Conservation (phyloP, 768 basidiomycete species). For the Sutorius australiensis region DNA sequence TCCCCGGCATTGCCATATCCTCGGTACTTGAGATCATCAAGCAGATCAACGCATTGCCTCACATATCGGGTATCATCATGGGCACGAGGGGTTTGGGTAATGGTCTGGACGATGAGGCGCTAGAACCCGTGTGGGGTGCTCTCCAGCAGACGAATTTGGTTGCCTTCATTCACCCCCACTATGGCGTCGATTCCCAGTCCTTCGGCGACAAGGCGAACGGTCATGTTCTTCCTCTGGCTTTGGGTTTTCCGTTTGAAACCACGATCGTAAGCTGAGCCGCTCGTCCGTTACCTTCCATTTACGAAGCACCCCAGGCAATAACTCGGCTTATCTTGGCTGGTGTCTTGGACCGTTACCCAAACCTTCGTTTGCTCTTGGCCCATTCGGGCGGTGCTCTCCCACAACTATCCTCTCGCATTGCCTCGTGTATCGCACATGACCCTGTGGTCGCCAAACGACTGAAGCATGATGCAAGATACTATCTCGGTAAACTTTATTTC, state of each 20-base stretch:
- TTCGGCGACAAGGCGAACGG: slow-evolving; percentile 81
- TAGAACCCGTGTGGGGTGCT: slow-evolving; percentile 82
- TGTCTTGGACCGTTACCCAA: slow-evolving; percentile 73
- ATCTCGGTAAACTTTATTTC: slow-evolving; percentile 74
- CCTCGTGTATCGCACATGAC: slow-evolving; percentile 84
- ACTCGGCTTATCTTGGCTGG: slow-evolving; percentile 81
- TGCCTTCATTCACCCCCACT: slow-evolving; percentile 84
- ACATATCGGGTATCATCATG: slow-evolving; percentile 77
- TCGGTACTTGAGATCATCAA: slow-evolving; percentile 61
- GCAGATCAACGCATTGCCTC: slow-evolving; percentile 61
- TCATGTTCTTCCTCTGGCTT: slow-evolving; percentile 80
- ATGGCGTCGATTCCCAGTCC: slow-evolving; percentile 68
- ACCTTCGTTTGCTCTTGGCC: slow-evolving; percentile 73
- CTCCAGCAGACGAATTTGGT: slow-evolving; percentile 66
- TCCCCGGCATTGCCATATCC: slow-evolving; percentile 53
- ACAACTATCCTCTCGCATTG: slow-evolving; percentile 77
- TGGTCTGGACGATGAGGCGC: slow-evolving; percentile 73
- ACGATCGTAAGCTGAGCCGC: slow-evolving; percentile 57
- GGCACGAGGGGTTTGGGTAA: slow-evolving; percentile 74
- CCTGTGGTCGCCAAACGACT: slow-evolving; percentile 72
- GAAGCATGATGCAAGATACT: slow-evolving; percentile 79
- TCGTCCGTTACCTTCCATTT: slow-evolving; percentile 1
- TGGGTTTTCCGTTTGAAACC: slow-evolving; percentile 90
- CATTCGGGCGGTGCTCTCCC: slow-evolving; percentile 87
- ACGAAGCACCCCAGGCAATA: slow-evolving; percentile 45